phyloP scores from a whole-genome alignment of 306 rosid genomes.

The Canavalia ensiformis region DNA sequence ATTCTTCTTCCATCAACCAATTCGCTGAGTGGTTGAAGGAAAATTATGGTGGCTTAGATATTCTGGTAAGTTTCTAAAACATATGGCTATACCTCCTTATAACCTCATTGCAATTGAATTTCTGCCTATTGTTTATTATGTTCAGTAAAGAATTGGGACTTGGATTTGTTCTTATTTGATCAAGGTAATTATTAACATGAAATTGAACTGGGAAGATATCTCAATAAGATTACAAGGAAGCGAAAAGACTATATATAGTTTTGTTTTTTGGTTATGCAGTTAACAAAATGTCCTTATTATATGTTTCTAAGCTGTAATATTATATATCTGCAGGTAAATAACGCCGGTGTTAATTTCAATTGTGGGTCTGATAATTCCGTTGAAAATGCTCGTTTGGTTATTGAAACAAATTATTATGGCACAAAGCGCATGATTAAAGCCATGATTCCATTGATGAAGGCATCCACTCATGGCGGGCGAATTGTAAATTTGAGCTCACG shows the following conservation, averaged over 20 bases:
- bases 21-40: conserved; percentile 75
- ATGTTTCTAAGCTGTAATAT: conserved; percentile 22
- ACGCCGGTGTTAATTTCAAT: conserved; percentile 93
- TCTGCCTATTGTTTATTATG: not conserved
- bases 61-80: conserved; percentile 65
- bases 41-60: conserved; percentile 83
- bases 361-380: conserved; percentile 79
- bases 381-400: conserved; percentile 69
- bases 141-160: not conserved
- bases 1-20: conserved; percentile 63
- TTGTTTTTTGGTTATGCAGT: not conserved
- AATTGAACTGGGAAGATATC: not conserved
- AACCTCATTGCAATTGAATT: not conserved
- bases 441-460: conserved; percentile 88
- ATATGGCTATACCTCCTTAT: not conserved
- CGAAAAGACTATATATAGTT: not conserved
- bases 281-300: not conserved
- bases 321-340: conserved; percentile 69
- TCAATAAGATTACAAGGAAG: not conserved
- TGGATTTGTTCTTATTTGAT: not conserved
- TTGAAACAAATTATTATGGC: conserved; percentile 82
- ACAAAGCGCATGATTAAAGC: conserved; percentile 80
- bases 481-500: conserved; percentile 91
- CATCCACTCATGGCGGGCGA: conserved; percentile 73
- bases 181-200: conserved; percentile 8